Conservation (phyloP, 2,329 filamentous ascomycete species). For the Monosporascus sp. region DNA sequence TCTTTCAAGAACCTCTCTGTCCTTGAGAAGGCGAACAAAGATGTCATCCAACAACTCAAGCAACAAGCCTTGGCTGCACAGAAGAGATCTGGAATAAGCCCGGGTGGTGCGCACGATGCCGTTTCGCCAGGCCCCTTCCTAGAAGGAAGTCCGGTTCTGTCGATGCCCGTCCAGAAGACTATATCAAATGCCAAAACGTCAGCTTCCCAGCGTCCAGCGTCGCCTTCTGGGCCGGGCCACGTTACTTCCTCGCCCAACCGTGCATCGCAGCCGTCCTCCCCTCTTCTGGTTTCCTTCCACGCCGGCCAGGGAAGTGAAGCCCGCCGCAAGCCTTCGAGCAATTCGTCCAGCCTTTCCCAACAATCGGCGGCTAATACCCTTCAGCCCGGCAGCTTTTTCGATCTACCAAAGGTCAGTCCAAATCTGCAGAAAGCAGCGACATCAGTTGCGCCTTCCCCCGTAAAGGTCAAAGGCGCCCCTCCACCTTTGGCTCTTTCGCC, state of each 20-base stretch:
- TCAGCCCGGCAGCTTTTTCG: slow-evolving; percentile 66
- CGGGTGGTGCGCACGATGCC: slow-evolving; percentile 34
- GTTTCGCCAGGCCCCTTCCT: slow-evolving; percentile 62
- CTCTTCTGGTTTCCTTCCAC: slow-evolving; percentile 93
- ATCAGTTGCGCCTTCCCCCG: slow-evolving; percentile 48
- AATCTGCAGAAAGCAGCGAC: slow-evolving; percentile 57
- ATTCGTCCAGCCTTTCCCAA: slow-evolving; percentile 76
- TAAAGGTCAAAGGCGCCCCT: slow-evolving; percentile 46
- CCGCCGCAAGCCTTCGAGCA: slow-evolving; percentile 86
- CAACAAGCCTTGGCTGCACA: slow-evolving; percentile 77
- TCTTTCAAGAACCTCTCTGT: slow-evolving; percentile 96
- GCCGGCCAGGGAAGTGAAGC: slow-evolving; percentile 73
- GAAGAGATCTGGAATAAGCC: slow-evolving; percentile 44
- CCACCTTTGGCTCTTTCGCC: slow-evolving; percentile 53
- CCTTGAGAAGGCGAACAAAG: slow-evolving; percentile 96
- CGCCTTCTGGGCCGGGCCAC: slow-evolving; percentile 75
- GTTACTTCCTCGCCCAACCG: slow-evolving; percentile 83
- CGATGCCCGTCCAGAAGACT: slow-evolving; percentile 74
- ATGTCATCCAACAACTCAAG: slow-evolving; percentile 92
- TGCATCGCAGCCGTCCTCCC: slow-evolving; percentile 73
- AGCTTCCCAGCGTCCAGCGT: slow-evolving; percentile 66
- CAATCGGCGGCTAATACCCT: slow-evolving; percentile 61
- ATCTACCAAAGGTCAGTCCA: slow-evolving; percentile 59
- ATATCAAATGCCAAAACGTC: slow-evolving; percentile 73
- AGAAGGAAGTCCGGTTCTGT: slow-evolving; percentile 79